Evolutionary conservation across 2,329 filamentous ascomycete species (phyloP).

Genomic region (Elsinoe fawcettii): DNA sequence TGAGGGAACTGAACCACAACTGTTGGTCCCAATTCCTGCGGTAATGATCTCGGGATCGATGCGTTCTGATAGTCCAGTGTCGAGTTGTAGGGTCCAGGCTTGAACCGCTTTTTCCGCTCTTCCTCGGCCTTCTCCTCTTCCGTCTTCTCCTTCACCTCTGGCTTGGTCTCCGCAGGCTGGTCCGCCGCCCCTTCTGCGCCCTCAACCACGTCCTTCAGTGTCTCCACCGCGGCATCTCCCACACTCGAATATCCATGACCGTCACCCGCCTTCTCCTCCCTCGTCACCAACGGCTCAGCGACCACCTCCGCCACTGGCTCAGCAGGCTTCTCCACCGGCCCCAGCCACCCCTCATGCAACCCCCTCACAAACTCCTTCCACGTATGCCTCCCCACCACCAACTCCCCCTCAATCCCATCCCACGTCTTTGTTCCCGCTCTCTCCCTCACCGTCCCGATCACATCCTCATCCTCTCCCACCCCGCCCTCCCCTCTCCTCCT

Average conservation of each 20-base stretch:
- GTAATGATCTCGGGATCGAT: constrained; percentile 56
- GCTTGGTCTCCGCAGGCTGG: constrained; percentile 24
- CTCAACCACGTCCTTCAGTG: constrained; percentile 14
- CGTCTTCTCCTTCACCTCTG: constrained; percentile 31
- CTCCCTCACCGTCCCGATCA: constrained; percentile 56
- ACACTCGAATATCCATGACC: constrained; percentile 21
- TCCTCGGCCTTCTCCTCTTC: constrained; percentile 34
- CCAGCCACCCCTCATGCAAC: constrained; percentile 92
- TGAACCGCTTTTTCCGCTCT: constrained; percentile 45
- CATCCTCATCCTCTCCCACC: constrained; percentile 47
- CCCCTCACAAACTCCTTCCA: constrained; percentile 98
- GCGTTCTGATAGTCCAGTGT: constrained; percentile 63
- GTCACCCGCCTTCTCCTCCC: constrained; percentile 16
- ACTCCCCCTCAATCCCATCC: constrained; percentile 68
- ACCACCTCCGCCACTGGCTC: constrained; percentile 22
- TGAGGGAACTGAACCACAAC: constrained; percentile 73
- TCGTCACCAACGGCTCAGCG: constrained; percentile 5
- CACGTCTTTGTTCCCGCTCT: constrained; percentile 63
- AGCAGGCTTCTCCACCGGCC: constrained; percentile 61
- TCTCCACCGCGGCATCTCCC: constrained; percentile 25
- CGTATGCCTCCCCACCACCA: constrained; percentile 81
- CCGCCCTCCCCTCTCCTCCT: constrained; percentile 50
- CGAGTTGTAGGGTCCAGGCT: constrained; percentile 65
- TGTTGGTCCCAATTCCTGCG: constrained; percentile 64
- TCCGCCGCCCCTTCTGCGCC: constrained; percentile 17